Percentiles rank a stretch among this genome's conserved stretches.
These are phyloP conservation scores for Phytophthora europaea DNA, from an alignment of 352 stramenopile species.

Conservation along the genomic window DNA sequence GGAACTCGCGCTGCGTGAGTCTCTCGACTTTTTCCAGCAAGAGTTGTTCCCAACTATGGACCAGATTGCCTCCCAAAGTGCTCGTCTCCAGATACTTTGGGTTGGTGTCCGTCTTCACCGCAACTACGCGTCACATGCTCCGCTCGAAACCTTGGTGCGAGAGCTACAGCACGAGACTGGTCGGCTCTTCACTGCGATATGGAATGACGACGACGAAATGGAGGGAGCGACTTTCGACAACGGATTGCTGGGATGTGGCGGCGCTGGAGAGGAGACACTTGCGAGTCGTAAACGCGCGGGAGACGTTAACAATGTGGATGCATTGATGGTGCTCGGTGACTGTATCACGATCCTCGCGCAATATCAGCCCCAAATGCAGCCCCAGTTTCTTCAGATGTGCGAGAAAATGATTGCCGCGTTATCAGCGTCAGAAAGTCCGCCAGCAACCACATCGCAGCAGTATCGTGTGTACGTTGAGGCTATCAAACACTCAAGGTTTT, in stretches of 20 bases:
- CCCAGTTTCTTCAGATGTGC: constrained; percentile 40
- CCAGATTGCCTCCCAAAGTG: constrained; percentile 56
- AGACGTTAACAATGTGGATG: constrained; percentile 36
- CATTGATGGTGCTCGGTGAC: constrained; percentile 49
- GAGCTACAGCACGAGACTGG: constrained; percentile 51
- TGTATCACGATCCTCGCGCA: constrained; percentile 47
- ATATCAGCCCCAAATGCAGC: constrained; percentile 35
- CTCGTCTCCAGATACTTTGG: constrained; percentile 70
- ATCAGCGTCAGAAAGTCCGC: constrained; percentile 19
- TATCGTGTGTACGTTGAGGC: constrained; percentile 41
- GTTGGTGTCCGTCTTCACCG: constrained; percentile 59
- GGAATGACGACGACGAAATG: constrained; percentile 35
- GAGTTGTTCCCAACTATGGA: constrained; percentile 59
- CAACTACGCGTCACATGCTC: constrained; percentile 40
- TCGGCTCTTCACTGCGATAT: constrained; percentile 29
- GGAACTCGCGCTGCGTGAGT: constrained; percentile 59
- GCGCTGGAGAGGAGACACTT: constrained; percentile 24
- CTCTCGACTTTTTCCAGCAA: constrained; percentile 68
- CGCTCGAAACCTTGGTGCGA: constrained; percentile 53
- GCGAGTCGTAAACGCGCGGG: constrained; percentile 17
- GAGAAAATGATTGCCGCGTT: constrained; percentile 40
- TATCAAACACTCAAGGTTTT: neutral
- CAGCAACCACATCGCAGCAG: constrained; percentile 33
- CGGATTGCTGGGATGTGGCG: constrained; percentile 45
- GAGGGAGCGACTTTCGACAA: constrained; percentile 51